Evolutionary conservation across 2,329 filamentous ascomycete species (phyloP).

Genomic region (Thelonectria discophora): DNA sequence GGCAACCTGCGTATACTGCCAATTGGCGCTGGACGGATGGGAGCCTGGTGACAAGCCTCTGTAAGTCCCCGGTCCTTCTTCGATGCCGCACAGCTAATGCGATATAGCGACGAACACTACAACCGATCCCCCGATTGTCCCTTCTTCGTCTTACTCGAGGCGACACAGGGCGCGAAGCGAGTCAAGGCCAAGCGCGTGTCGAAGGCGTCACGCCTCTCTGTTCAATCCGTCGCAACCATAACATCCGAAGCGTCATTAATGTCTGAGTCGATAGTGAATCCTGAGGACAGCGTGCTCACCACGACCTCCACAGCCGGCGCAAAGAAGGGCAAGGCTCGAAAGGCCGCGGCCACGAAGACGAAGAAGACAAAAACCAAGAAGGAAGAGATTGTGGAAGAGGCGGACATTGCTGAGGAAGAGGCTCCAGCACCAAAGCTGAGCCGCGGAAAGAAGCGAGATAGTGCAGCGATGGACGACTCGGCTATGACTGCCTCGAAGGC

Average conservation of each 20-base stretch:
- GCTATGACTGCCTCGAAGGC: conserved; percentile 53
- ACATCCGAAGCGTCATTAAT: conserved; percentile 60
- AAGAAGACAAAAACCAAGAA: conserved; percentile 56
- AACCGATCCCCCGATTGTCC: conserved; percentile 80
- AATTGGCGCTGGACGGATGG: conserved; percentile 91
- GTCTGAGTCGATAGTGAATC: conserved; percentile 57
- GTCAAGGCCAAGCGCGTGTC: conserved; percentile 68
- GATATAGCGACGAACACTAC: conserved; percentile 80
- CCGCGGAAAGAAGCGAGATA: conserved; percentile 70
- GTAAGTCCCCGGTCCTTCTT: conserved; percentile 56
- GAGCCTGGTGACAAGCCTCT: conserved; percentile 90
- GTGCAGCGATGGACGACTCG: conserved; percentile 65
- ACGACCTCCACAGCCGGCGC: conserved; percentile 65
- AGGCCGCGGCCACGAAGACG: conserved; percentile 48
- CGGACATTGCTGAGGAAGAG: conserved; percentile 39
- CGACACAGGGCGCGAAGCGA: conserved; percentile 63
- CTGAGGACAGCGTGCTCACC: conserved; percentile 68
- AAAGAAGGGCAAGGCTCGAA: conserved; percentile 68
- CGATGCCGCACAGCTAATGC: conserved; percentile 36
- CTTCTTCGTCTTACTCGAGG: conserved; percentile 78
- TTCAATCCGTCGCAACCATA: conserved; percentile 63
- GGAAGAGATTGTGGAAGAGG: conserved; percentile 60
- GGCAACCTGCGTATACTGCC: conserved; percentile 91
- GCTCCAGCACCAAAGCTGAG: conserved; percentile 48
- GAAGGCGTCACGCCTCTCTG: conserved; percentile 73